These are phyloP conservation scores for Coniochaeta prunicola DNA, from an alignment of 2,329 filamentous ascomycete species.

Conservation along the genomic window DNA sequence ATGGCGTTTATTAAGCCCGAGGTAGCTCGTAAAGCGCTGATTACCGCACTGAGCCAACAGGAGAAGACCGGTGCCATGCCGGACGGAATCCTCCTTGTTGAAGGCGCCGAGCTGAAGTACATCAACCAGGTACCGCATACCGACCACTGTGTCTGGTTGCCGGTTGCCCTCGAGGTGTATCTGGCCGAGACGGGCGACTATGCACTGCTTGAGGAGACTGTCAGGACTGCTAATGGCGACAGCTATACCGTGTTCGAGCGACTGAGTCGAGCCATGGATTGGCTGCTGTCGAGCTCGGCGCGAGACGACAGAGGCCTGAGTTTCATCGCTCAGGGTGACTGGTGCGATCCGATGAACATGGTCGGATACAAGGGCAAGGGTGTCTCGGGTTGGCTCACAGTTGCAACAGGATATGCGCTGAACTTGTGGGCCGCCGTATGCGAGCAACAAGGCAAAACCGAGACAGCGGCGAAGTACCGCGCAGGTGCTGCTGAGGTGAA, in stretches of 20 bases:
- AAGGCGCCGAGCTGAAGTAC: slow-evolving; percentile 51
- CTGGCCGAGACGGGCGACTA: slow-evolving; percentile 49
- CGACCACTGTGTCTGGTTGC: slow-evolving; percentile 53
- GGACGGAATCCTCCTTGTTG: slow-evolving; percentile 45
- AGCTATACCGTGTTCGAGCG: slow-evolving; percentile 45
- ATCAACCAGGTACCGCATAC: slow-evolving; percentile 56
- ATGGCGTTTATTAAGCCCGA: slow-evolving; percentile 49
- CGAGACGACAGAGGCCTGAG: slow-evolving; percentile 46
- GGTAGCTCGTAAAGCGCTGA: slow-evolving; percentile 39
- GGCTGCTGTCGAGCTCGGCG: slow-evolving; percentile 33
- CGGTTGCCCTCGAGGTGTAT: slow-evolving; percentile 46
- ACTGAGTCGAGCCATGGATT: slow-evolving; percentile 50
- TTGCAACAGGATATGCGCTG: slow-evolving; percentile 45
- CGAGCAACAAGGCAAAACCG: slow-evolving; percentile 30
- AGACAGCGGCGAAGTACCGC: slow-evolving; percentile 36
- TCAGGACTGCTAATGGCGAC: slow-evolving; percentile 34
- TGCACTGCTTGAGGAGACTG: slow-evolving; percentile 34
- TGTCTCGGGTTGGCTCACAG: slow-evolving; percentile 51
- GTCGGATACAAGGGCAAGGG: slow-evolving; percentile 51
- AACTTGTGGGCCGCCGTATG: slow-evolving; percentile 47
- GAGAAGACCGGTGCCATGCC: slow-evolving; percentile 49
- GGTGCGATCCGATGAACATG: slow-evolving; percentile 58
- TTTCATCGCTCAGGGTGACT: slow-evolving; percentile 52
- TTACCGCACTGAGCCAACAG: slow-evolving; percentile 44
- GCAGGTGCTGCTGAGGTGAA: slow-evolving; percentile 38